These are phyloP conservation scores for Cyclotella choctawhatcheeana DNA, from an alignment of 108 stramenopile species.

Conservation along the genomic window DNA sequence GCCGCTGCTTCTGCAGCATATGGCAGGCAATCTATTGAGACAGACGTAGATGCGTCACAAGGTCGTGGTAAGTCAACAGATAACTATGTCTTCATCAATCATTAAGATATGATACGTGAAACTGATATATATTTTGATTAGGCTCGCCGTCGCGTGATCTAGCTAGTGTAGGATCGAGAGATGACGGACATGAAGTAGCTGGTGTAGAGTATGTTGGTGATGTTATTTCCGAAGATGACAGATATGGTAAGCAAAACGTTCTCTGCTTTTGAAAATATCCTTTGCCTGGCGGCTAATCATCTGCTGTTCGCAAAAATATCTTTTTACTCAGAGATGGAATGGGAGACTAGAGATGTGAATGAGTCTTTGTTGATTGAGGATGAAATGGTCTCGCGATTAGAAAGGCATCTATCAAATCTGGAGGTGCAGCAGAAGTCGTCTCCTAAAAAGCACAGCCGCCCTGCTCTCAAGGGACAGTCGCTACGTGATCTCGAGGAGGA, in stretches of 20 bases:
- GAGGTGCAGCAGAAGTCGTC: neutral
- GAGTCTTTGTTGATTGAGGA: neutral
- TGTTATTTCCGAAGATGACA: neutral
- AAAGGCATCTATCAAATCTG: neutral
- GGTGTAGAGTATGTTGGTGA: neutral
- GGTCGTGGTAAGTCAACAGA: neutral
- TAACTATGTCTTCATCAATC: neutral
- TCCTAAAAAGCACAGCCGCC: neutral
- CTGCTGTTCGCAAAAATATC: too few relatives aligned
- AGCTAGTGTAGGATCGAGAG: neutral
- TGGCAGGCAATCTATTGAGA: neutral
- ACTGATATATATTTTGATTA: neutral
- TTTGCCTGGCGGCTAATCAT: neutral
- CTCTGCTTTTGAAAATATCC: neutral
- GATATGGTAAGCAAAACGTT: neutral
- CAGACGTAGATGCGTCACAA: neutral
- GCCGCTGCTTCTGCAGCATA: neutral
- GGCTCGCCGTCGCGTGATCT: neutral
- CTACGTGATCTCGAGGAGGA: neutral
- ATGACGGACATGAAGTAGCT: neutral
- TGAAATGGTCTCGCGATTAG: neutral
- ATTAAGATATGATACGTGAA: neutral
- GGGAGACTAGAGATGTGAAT: neutral
- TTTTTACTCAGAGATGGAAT: slow-evolving; percentile 5
- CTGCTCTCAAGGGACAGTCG: slow-evolving; percentile 4